A percentile compares a stretch with the other conserved stretches of the same genome.
Conservation (phyloP, 2,329 filamentous ascomycete genomes). For the Venturia carpophila region DNA sequence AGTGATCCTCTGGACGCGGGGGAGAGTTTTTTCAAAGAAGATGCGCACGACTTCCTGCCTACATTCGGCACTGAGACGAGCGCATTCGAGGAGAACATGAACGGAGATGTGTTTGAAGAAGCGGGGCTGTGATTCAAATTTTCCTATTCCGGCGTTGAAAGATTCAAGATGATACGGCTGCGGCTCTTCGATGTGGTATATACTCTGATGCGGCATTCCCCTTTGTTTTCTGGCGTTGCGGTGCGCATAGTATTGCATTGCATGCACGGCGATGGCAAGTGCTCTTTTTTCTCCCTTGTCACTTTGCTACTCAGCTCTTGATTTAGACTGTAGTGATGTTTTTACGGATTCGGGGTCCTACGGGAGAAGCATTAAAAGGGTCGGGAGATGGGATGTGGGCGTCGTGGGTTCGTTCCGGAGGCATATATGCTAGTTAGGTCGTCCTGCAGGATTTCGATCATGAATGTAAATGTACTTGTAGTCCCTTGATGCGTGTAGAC, state of each 20-base stretch:
- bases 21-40: neutral
- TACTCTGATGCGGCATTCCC: neutral
- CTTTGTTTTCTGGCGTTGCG: neutral
- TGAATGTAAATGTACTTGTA: neutral
- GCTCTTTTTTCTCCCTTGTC: neutral
- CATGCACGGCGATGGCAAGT: neutral
- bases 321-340: neutral
- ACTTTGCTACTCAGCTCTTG: neutral
- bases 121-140: neutral
- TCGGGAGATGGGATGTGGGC: neutral
- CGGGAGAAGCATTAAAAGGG: neutral
- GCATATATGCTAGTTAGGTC: neutral
- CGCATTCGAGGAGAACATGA: constrained; percentile 8
- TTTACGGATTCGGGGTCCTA: neutral
- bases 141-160: neutral
- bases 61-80: constrained; percentile 5
- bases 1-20: neutral
- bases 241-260: neutral
- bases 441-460: neutral
- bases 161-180: neutral
- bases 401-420: neutral
- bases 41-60: constrained; percentile 1
- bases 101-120: constrained; percentile 1
- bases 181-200: neutral
- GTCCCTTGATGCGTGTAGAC: neutral